phyloP scores from a whole-genome alignment of 257 asterid genomes.

The Dorcoceras hygrometricum region DNA sequence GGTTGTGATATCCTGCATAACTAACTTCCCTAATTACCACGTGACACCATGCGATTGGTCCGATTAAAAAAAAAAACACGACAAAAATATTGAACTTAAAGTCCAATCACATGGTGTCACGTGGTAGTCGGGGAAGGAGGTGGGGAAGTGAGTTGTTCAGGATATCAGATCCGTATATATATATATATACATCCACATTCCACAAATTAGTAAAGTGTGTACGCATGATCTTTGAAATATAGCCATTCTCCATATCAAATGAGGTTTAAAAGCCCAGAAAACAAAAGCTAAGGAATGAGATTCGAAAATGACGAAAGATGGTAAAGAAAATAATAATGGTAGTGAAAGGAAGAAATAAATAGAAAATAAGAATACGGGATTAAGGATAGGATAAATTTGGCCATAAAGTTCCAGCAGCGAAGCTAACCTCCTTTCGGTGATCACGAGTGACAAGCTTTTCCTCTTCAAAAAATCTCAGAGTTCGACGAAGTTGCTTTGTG shows the following conservation, averaged over 20 bases:
- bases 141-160: no score
- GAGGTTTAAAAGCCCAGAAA: background rate
- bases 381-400: constrained; percentile 19
- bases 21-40: no score
- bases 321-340: no score
- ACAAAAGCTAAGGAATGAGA: constrained; percentile 6
- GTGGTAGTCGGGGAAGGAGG: no score
- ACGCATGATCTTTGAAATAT: background rate
- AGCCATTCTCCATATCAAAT: constrained; percentile 5
- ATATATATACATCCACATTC: no score
- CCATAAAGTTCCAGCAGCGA: constrained; percentile 29
- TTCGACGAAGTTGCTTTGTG: constrained; percentile 93
- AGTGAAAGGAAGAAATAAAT: constrained; percentile 10
- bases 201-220: no score
- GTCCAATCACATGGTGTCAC: no score
- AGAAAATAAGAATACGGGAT: constrained; percentile 26
- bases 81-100: no score
- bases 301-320: constrained; percentile 21
- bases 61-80: no score
- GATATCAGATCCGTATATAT: no score
- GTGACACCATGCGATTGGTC: no score
- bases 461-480: constrained; percentile 87
- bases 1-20: no score
- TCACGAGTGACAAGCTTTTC: constrained; percentile 91
- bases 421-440: constrained; percentile 88